Conservation (phyloP, 2,329 filamentous ascomycete species). For the Fusarium siculi region DNA sequence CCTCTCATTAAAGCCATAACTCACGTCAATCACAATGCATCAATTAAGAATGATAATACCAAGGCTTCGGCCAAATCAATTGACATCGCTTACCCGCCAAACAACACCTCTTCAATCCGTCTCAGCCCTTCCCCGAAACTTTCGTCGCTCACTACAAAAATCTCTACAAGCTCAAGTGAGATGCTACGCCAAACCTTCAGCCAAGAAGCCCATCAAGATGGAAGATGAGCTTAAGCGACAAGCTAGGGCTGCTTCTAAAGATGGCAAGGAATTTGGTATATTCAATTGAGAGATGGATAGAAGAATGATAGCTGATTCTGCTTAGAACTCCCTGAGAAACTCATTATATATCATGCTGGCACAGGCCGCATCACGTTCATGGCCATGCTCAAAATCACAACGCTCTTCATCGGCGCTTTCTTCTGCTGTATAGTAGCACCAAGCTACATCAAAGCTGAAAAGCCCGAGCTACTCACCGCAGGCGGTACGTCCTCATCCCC, state of each 20-base stretch:
- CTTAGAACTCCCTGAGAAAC: constrained; percentile 63
- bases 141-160: constrained; percentile 38
- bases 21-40: constrained; percentile 30
- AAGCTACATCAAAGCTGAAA: constrained; percentile 59
- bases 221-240: constrained; percentile 44
- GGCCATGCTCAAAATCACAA: constrained; percentile 76
- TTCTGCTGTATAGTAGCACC: constrained; percentile 74
- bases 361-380: constrained; percentile 73
- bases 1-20: neutral
- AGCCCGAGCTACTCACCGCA: constrained; percentile 49
- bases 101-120: neutral
- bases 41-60: constrained; percentile 34
- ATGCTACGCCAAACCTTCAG: constrained; percentile 39
- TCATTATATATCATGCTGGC: constrained; percentile 82
- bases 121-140: constrained; percentile 17
- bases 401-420: constrained; percentile 74
- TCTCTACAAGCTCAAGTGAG: constrained; percentile 40
- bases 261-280: constrained; percentile 37
- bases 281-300: accelerated
- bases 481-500: constrained; percentile 49
- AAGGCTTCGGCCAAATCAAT: constrained; percentile 33
- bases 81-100: neutral
- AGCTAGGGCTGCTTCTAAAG: constrained; percentile 41
- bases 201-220: constrained; percentile 27
- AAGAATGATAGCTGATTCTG: neutral